Evolutionary conservation across 2,329 filamentous ascomycete species (phyloP), one percentile per base, ranked within the genome.

Genomic region (Neonectria hederae): DNA sequence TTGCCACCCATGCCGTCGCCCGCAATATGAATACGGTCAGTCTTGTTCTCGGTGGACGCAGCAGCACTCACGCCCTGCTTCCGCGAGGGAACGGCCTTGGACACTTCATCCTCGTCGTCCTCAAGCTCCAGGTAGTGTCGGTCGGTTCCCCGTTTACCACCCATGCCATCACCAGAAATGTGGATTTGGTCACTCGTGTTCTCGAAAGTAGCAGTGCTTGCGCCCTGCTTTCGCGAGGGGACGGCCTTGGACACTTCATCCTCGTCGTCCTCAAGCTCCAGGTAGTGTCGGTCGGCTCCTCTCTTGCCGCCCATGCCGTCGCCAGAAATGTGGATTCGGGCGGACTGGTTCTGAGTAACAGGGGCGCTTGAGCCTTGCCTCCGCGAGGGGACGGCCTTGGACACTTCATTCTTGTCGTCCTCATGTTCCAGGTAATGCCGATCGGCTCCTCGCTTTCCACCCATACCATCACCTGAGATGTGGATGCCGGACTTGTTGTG

Each of bases 261-360:
- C 64, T 83, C 52, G 4, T 72, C 58, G 35, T 65, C 56, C 49
- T 69, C 75, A 48, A 77, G 78, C 65, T 87, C 86, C 7, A 87
- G 81, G 88, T 89, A 91, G 72, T 83, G 77, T 59, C 86, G 81
- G 54, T 84, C 80, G 43, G 83, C 81, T 48, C 84, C 86, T 75
- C 83, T 87, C 66, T 82, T 81, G 43, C 86, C 86, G 48, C 89
- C 89, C 89, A 91, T 91, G 57, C 90, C 90, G 70, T 90, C 86
- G 40, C 88, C 88, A 2, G 80, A 84, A 63, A 86, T 87, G 55
- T 79, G 81, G 49, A 79, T 78, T 49, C 75, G 68, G 14, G 69
- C 69, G 60, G 87, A 87, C 74, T 87, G 84, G 72, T 86, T 87
- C 58, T 84, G 82, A n/a, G 74, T 63, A n/a, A 48, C 75, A 43